phyloP scores from a whole-genome alignment of 1,284 basidiomycete species.

The Salmacisia buchloeana region DNA sequence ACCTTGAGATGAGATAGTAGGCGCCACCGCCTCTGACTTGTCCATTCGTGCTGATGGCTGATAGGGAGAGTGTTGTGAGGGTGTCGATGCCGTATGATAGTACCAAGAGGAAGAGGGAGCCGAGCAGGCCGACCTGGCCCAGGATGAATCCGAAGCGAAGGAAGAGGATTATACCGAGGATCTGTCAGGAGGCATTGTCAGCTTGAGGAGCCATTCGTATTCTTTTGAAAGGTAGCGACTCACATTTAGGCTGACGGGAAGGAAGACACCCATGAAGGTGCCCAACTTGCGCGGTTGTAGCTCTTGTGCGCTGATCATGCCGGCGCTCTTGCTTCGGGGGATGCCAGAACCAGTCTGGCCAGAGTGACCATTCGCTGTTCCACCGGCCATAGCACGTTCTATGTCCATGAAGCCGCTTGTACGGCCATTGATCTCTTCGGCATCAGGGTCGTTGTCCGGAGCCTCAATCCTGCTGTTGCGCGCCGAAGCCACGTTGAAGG shows the following conservation, averaged over 20 bases:
- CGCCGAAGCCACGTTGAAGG: not conserved
- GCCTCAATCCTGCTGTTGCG: conserved; percentile 5
- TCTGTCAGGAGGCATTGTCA: conserved; percentile 12
- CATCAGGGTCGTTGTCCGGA: not conserved
- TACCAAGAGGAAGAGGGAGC: conserved; percentile 37
- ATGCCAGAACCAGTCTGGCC: not conserved
- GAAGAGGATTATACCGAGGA: conserved; percentile 49
- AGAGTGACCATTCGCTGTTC: not conserved
- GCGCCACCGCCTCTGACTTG: conserved; percentile 49
- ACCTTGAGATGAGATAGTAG: conserved; percentile 49
- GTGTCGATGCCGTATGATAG: conserved; percentile 46
- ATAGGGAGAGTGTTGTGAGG: conserved; percentile 46
- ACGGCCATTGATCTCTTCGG: conserved; percentile 21
- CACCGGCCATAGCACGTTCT: not conserved
- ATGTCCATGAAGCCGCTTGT: not conserved
- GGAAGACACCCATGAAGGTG: conserved; percentile 49
- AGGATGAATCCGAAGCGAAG: conserved; percentile 49
- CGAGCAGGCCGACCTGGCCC: conserved; percentile 46
- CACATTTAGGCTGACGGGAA: conserved; percentile 47
- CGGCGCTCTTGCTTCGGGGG: conserved; percentile 26
- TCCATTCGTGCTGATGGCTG: conserved; percentile 48
- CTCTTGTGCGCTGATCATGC: conserved; percentile 33
- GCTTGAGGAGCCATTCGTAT: not conserved
- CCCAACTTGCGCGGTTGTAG: conserved; percentile 44
- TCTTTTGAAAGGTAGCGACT: not conserved